Evolutionary conservation across 2,329 filamentous ascomycete genomes (phyloP), one percentile per base, ranked within the genome.

Genomic region (Stylonectria norvegica): DNA sequence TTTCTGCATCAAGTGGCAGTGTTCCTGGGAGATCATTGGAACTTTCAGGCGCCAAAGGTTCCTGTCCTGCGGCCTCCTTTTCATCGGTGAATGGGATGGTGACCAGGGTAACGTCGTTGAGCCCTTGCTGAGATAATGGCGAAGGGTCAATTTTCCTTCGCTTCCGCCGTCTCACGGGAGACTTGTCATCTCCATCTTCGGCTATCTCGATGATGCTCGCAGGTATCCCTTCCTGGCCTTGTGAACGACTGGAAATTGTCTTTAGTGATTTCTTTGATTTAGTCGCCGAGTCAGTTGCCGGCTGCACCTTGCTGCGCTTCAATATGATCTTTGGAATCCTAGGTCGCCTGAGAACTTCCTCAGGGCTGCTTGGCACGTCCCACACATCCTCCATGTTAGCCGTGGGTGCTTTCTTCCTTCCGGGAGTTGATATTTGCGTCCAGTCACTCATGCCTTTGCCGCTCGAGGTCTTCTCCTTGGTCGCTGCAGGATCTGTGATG

Each of bases 351-450:
- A 5, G 27, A 8, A 8, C 16, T 6, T 32, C 45, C 18, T 62
- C 63, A 5, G 68, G 64, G 31, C 70, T 73, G 46, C 64, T 68
- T 0, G 70, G 70, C 4, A 75, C 62, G 25, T 71, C 70, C 65
- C 70, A 75, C 6, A 57, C 52, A 36, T 71, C 68, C 18, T 49
- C 52, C 40, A 50, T 57, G 48, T 51, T 40, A 23, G 37, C 45
- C 35, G 20, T 47, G 20, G 40, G 41, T 47, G 38, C 43, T 48
- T 58, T 41, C 54, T 52, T 47, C 18, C 54, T 48, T 19, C 54
- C 54, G n/a, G 54, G 63, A 10, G 61, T 65, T 9, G 59, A 59
- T 12, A 61, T 48, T 27, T 66, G 63, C 4, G 62, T 65, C 34
- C 59, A 54, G 34, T 59, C 58, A 20, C 50, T 50, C 17, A 46